A percentile compares a stretch with the other conserved stretches of the same genome.
Conservation (phyloP, 1,284 basidiomycete genomes). For the Ganoderma boninense region DNA sequence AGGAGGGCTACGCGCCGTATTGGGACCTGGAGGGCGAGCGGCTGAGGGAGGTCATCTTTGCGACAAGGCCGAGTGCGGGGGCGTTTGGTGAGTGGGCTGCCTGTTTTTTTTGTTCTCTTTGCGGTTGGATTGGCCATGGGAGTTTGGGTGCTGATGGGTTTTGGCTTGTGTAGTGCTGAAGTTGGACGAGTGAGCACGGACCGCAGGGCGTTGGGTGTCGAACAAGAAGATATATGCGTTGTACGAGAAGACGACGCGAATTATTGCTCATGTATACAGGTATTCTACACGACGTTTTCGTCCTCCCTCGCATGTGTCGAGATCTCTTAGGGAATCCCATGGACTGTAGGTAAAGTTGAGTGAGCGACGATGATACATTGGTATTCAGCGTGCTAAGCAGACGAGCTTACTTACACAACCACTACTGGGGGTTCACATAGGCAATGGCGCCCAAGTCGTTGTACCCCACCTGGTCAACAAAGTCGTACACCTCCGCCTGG, state of each 20-base stretch:
- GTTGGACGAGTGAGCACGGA: neutral
- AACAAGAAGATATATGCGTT: neutral
- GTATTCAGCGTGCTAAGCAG: too few relatives aligned
- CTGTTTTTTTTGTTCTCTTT: too few relatives aligned
- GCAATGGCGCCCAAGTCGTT: neutral
- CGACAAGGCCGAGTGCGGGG: conserved; percentile 85
- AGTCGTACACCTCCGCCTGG: conserved; percentile 4
- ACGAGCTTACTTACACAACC: neutral
- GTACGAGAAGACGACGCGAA: neutral
- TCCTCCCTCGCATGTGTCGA: neutral
- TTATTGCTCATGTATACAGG: neutral
- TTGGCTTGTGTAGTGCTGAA: neutral
- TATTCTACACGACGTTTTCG: neutral
- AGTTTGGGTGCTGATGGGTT: neutral
- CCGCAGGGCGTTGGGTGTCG: neutral
- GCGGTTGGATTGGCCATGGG: neutral
- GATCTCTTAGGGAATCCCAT: too few relatives aligned
- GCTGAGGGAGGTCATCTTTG: conserved; percentile 78
- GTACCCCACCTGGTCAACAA: neutral
- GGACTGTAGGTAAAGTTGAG: too few relatives aligned
- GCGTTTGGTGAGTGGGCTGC: conserved; percentile 71
- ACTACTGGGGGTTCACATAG: neutral
- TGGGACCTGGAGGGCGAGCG: conserved; percentile 64
- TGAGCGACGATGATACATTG: too few relatives aligned
- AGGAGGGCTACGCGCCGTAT: conserved; percentile 69